phyloP scores from a whole-genome alignment of 306 rosid genomes.

The Malus fusca region DNA sequence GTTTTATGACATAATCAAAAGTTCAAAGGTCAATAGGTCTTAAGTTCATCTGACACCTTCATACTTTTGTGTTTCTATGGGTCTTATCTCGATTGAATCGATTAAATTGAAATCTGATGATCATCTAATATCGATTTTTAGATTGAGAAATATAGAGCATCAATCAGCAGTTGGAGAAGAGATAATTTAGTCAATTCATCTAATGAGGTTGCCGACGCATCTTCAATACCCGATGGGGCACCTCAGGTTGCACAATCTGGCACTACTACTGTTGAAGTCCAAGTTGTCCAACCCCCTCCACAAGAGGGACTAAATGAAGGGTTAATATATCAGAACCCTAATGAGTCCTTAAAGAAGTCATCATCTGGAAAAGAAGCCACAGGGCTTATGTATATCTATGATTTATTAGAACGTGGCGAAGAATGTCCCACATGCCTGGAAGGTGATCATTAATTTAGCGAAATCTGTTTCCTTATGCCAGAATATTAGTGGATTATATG shows the following conservation, averaged over 20 bases:
- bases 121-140: not conserved
- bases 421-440: constrained; percentile 34
- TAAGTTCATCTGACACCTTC: no score
- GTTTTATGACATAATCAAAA: not conserved
- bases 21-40: not conserved
- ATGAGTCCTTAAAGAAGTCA: not conserved
- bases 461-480: not conserved
- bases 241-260: not conserved
- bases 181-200: not conserved
- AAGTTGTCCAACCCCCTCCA: not conserved
- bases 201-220: not conserved
- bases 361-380: not conserved
- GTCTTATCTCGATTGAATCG: not conserved
- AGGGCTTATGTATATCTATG: not conserved
- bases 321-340: not conserved
- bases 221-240: not conserved
- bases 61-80: not conserved
- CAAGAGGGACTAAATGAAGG: not conserved
- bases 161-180: not conserved
- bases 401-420: constrained; percentile 7
- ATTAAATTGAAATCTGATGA: not conserved
- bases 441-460: not conserved
- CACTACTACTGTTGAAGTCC: not conserved
- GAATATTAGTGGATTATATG: not conserved
- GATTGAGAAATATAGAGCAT: not conserved